These are phyloP conservation scores for Lentinula sp. DNA, from an alignment of 768 basidiomycete genomes.

Conservation along the genomic window DNA sequence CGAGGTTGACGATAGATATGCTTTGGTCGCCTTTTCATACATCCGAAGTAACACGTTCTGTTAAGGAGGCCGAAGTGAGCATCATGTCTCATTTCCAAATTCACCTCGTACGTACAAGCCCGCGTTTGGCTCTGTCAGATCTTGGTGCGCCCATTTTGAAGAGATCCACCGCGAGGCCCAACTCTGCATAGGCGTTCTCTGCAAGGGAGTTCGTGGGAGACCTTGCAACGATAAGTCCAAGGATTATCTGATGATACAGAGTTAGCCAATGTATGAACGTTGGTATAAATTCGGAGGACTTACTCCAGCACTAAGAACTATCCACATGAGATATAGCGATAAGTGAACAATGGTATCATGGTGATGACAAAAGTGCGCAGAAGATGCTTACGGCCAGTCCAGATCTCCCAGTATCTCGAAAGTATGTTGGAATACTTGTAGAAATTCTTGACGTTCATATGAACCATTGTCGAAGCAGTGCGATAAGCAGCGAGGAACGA, in stretches of 20 bases:
- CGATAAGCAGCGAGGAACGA: slow-evolving; percentile 43
- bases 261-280: not conserved
- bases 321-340: too few relatives aligned
- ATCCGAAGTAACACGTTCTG: not conserved
- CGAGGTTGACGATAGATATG: not conserved
- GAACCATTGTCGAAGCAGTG: slow-evolving; percentile 26
- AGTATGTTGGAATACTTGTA: not conserved
- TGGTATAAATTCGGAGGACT: not conserved
- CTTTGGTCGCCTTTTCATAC: not conserved
- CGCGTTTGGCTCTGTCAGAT: not conserved
- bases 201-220: not conserved
- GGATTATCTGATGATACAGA: not conserved
- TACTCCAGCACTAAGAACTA: slow-evolving; percentile 1
- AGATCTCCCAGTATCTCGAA: not conserved
- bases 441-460: not conserved
- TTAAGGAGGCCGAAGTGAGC: too few relatives aligned
- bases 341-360: too few relatives aligned
- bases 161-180: not conserved
- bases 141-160: not conserved
- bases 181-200: not conserved
- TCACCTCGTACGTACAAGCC: not conserved
- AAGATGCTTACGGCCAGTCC: not conserved
- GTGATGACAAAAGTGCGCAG: not conserved
- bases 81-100: not conserved
- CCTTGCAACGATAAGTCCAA: not conserved